Base-by-base conservation (phyloP, 192 early-diverging fungal species). In the Gonapodya sp. region DNA sequence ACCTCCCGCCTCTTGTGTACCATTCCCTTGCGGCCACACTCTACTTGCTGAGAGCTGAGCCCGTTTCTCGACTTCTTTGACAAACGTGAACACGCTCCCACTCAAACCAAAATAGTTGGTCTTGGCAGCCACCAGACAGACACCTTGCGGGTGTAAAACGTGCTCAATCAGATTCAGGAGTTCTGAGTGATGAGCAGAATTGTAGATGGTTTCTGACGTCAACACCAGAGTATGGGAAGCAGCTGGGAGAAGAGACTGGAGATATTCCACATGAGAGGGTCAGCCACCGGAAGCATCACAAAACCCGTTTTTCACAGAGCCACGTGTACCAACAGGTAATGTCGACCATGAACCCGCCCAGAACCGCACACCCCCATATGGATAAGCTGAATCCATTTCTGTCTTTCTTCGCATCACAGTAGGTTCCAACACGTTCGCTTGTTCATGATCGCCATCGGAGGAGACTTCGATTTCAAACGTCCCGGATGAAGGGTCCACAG, bases 51-150 rank as follows among this genome's bases (percentile, higher is more conserved):
- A 79, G 82, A 92, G 92, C 24, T 86, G 86, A 35, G 89, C 87
- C 34, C 83, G 81, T 32, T 85, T 79, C 31, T 87, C 82, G 30
- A 95, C 89, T 32, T 92, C 84, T 78, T 88, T 81, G 36, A 90
- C 82, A 84, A 98, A 98, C 37, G 92, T 85, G 24, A 93, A 84
- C 35, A 96, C 88, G 30, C 93, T 93, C 1, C 97, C 97, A 33
- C 93, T 90, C 0, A 96, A 95, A 31, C 97, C 97, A 92, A 98
- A 98, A 84, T 98, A 98, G 1, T 93, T 92, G 0, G 93, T 91
- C 82, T 98, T 98, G 80, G 96, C 96, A 24, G 96, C 95, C 2
- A 98, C 88, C 35, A 93, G 91, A 8, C 92, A 64, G 46, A 64
- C 24, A 16, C 46, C 46, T 8, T 8, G 24, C 46, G 46, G 46